Percentiles rank a stretch among this genome's conserved stretches.
These are phyloP conservation scores for Bertia moriformis DNA, from an alignment of 2,329 filamentous ascomycete genomes.

Conservation along the genomic window DNA sequence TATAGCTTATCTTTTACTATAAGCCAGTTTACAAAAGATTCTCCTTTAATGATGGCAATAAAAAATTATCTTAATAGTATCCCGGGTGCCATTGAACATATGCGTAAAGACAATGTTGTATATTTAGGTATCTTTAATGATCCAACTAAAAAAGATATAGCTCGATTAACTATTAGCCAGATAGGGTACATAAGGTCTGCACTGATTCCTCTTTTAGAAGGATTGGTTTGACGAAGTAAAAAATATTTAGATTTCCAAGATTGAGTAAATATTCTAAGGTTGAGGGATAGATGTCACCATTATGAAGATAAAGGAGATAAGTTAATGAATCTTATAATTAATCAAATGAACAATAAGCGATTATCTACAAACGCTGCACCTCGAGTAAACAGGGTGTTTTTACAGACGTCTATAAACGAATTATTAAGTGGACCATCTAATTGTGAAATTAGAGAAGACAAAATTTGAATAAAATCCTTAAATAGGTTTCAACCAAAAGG, in stretches of 20 bases:
- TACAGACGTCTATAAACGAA: constrained; percentile 1
- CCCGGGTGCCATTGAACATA: not conserved
- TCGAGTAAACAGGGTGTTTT: constrained; percentile 1
- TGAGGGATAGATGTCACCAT: not conserved
- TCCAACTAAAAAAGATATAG: constrained; percentile 1
- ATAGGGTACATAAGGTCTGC: constrained; percentile 1
- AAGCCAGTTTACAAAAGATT: constrained; percentile 2
- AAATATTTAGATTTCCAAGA: not conserved
- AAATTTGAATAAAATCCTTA: constrained; percentile 3
- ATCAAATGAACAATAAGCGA: constrained; percentile 2
- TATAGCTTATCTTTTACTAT: constrained; percentile 1
- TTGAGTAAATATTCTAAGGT: not conserved
- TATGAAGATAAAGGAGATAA: not conserved
- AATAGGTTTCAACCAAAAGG: too few species aligned
- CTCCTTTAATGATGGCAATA: constrained; percentile 1
- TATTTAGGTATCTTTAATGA: constrained; percentile 1
- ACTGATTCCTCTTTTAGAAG: not conserved
- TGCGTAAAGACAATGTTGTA: not conserved
- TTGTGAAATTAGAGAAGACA: constrained; percentile 4
- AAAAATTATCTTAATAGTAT: constrained; percentile 1
- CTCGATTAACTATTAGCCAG: constrained; percentile 1
- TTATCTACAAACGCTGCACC: constrained; percentile 1
- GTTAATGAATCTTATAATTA: constrained; percentile 1
- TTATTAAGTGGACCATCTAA: constrained; percentile 4
- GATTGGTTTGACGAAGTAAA: not conserved